Base-by-base conservation (phyloP, 768 basidiomycete genomes). In the Hypholoma fasciculare region DNA sequence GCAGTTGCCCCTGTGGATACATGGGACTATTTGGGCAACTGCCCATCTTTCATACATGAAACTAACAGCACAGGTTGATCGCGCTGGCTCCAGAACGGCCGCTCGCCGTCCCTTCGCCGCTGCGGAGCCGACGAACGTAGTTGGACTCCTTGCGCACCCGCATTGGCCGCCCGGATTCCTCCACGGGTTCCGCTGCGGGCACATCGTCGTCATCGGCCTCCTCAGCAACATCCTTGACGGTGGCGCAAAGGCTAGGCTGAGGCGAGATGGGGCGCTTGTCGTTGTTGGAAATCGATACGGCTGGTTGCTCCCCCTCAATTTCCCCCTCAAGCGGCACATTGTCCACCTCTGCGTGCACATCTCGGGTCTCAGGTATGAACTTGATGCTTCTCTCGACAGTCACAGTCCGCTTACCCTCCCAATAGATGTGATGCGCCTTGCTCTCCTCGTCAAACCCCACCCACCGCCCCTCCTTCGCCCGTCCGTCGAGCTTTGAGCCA, bases 371-470 rank as follows among this genome's bases (percentile, higher is more conserved):
- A 7, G 52, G 58, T 20, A 59, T 54, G 46, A 58, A 69, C 49
- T 61, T 57, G n/a, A 74, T 62, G 46, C 67, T 72, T 12, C 61
- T n/a, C n/a, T n/a, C n/a, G n/a, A n/a, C n/a, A n/a, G n/a, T n/a
- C n/a, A n/a, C n/a, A n/a, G n/a, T n/a, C 0, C 63, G 49, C 38
- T 61, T 67, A 13, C 62, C 63, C 4, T 69, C 67, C 71, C 71
- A 76, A 56, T 74, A 76, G 36, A 78, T 62, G 17, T 72, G 69
- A 43, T 63, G 62, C 36, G 72, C 68, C n/a, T 67, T 71, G 52
- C 69, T 72, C 23, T 72, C 60, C 1, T 66, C 54, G 58, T 76
- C 71, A 62, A 70, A 73, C 0, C 77, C 74, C 11, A 78, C 61
- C 71, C 72, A 80, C 9, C 59, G 57, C 0, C 73, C 73, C 20